Base-by-base conservation (phyloP, 1,284 basidiomycete species). In the Fomitopsis betulina region DNA sequence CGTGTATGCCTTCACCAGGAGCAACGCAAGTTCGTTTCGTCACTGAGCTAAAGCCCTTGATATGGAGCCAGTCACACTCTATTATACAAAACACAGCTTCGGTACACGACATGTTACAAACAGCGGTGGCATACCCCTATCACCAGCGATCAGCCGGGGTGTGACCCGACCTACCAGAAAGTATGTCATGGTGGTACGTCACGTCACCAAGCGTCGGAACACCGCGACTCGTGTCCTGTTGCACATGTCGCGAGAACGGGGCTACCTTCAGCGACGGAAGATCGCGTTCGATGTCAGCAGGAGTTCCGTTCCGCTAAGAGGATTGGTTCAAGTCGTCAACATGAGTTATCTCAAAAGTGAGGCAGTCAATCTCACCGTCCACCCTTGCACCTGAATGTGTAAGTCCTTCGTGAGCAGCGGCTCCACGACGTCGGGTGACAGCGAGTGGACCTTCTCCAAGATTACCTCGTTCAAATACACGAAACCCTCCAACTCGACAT, bases 401-500 rank as follows among this genome's bases (percentile, higher is more conserved):
- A 58, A 33, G 9, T 55, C 17, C 40, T 52, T 23, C 9, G 27
- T 13, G 19, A 58, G 71, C 5, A 76, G 76, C 23, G 76, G 76
- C 33, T 65, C 64, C n/a, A 81, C 71, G 13, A 68, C 70, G 15
- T 62, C 64, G 0, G 74, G 73, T 1, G 75, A 68, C 42, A 75
- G 67, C 7, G 75, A 72, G 5, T 56, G 47, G 43, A 75, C 49
- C 15, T 66, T 59, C 23, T 64, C 63, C 49, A 79, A 70, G 27
- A 57, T n/a, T 8, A 65, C 71, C 4, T 72, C 64, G 54, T 76
- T 76, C 39, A 82, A 68, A 61, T 78, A 75, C n/a, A 83, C 75
- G 70, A 86, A 85, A 7, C 84, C 83, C 68, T 85, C 79, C 53
- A 75, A 70, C 40, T 79, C 65, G 15, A 80, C 61, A 37, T 75